A percentile compares a stretch with the other conserved stretches of the same genome.
phyloP scores from a whole-genome alignment of 2,329 filamentous ascomycete species.

The Emmonsiellopsis sp. region DNA sequence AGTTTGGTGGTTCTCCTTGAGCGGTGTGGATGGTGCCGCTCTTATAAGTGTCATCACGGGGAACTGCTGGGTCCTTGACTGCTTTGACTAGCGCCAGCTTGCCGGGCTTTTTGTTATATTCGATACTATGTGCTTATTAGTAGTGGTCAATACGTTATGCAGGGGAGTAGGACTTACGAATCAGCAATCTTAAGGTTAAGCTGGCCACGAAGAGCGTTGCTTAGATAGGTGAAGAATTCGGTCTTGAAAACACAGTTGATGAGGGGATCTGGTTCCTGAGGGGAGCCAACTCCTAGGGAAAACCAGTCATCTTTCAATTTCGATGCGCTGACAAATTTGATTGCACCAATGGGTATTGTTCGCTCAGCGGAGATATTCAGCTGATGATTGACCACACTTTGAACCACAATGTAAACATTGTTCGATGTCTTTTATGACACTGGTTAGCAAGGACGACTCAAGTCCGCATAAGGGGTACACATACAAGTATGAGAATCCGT shows the following conservation, averaged over 20 bases:
- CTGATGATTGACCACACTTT: constrained; percentile 73
- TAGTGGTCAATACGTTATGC: constrained; percentile 18
- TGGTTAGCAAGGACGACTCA: constrained; percentile 11
- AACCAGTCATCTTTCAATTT: constrained; percentile 93
- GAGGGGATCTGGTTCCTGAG: constrained; percentile 86
- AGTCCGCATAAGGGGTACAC: constrained; percentile 12
- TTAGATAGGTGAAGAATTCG: constrained; percentile 90
- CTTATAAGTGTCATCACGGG: constrained; percentile 78
- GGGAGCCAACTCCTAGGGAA: constrained; percentile 78
- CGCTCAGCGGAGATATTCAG: constrained; percentile 73
- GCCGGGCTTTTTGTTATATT: constrained; percentile 96
- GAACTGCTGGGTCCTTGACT: constrained; percentile 70
- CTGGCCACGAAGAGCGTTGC: constrained; percentile 66
- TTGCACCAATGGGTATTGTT: constrained; percentile 71
- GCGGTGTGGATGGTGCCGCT: constrained; percentile 83
- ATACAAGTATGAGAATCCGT: constrained; percentile 64
- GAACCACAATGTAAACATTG: constrained; percentile 82
- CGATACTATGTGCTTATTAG: constrained; percentile 46
- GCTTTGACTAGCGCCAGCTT: constrained; percentile 86
- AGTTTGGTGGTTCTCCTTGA: constrained; percentile 73
- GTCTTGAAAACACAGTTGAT: constrained; percentile 93
- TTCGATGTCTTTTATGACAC: constrained; percentile 51
- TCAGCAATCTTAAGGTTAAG: constrained; percentile 77
- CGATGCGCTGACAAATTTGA: constrained; percentile 79
- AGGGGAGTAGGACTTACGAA: constrained; percentile 34